Evolutionary conservation across 352 stramenopile species (phyloP).

Genomic region (Pythium vanterpoolii): DNA sequence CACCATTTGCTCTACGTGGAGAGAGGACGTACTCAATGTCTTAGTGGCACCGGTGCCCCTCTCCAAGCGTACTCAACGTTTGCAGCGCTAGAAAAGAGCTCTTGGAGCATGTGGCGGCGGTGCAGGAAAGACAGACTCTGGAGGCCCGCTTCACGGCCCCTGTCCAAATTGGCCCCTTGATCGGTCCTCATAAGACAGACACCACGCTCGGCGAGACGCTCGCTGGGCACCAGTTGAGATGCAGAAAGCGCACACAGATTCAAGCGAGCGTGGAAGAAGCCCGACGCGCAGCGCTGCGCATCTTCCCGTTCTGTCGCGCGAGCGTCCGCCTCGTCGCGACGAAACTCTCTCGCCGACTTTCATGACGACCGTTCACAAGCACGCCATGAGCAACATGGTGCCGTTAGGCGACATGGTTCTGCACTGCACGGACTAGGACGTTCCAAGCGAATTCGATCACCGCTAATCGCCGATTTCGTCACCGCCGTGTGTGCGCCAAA

Average conservation of each 20-base stretch:
- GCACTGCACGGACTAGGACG: background rate
- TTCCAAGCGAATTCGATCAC: background rate
- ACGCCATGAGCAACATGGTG: background rate
- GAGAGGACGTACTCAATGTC: background rate
- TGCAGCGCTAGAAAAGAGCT: background rate
- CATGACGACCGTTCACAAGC: background rate
- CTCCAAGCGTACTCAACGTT: background rate
- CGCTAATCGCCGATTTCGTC: background rate
- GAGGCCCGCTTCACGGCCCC: background rate
- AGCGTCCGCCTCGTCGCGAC: background rate
- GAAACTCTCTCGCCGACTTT: background rate
- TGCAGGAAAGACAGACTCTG: background rate
- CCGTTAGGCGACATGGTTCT: background rate
- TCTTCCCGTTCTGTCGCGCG: slow-evolving; percentile 2
- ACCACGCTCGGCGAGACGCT: background rate
- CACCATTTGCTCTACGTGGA: background rate
- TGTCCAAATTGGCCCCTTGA: background rate
- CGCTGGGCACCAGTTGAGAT: background rate
- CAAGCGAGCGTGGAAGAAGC: background rate
- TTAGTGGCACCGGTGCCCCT: slow-evolving; percentile 2
- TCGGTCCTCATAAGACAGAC: background rate
- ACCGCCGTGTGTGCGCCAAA: background rate
- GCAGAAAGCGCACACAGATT: background rate
- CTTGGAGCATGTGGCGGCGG: background rate
- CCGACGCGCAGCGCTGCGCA: slow-evolving; percentile 1